A percentile compares a stretch with the other conserved stretches of the same genome.
Conservation (phyloP, 1,139 yeast genomes). For the Diutina siamensis region DNA sequence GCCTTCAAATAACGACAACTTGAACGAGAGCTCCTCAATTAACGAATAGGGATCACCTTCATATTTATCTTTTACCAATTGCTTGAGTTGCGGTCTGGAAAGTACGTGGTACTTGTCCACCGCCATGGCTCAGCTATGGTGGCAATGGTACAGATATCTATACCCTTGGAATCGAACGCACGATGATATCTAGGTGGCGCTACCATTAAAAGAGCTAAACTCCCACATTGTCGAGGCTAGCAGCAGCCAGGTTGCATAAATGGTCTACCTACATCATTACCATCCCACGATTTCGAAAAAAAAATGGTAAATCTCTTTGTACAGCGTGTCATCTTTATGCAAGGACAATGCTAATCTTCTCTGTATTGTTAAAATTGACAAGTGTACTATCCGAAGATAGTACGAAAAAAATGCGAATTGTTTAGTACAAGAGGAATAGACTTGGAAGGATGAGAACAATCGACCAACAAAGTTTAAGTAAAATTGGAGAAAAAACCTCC, state of each 20-base stretch:
- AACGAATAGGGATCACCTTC: conserved; percentile 2
- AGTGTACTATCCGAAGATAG: conserved; percentile 40
- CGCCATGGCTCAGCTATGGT: background rate
- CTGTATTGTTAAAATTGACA: conserved; percentile 77
- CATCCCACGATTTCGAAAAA: conserved; percentile 30
- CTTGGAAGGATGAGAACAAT: background rate
- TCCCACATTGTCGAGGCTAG: too few species aligned
- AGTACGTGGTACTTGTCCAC: background rate
- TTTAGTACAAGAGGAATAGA: background rate
- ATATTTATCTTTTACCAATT: background rate
- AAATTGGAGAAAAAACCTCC: too few species aligned
- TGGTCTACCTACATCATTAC: too few species aligned
- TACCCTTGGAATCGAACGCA: background rate
- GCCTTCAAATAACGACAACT: background rate
- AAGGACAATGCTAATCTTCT: conserved; percentile 99
- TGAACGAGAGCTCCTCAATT: conserved; percentile 4
- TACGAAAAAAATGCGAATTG: conserved; percentile 24
- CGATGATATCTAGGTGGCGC: background rate
- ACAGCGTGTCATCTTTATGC: conserved; percentile 98
- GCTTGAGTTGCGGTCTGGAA: conserved; percentile 1
- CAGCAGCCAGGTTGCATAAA: too few species aligned
- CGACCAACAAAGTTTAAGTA: too few species aligned
- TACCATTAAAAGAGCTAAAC: background rate
- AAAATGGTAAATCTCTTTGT: conserved; percentile 86
- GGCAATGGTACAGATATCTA: too few species aligned